Evolutionary conservation across 2,329 filamentous ascomycete genomes (phyloP), one percentile per base, ranked within the genome.

Genomic region (Apiospora arundinis): DNA sequence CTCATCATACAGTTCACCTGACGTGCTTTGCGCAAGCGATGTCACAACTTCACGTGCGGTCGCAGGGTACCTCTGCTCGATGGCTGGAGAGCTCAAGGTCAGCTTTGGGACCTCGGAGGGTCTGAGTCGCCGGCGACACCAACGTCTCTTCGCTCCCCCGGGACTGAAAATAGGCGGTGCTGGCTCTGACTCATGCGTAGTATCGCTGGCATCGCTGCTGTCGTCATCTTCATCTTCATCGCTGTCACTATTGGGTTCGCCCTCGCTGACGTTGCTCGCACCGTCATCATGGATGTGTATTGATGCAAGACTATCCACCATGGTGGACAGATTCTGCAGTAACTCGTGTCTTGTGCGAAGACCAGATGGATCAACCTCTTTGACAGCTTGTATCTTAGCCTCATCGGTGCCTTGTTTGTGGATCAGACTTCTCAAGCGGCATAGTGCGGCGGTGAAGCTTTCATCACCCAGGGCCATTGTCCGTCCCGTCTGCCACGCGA

Each of bases 401-500:
- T 67, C 68, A 2, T 73, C 56, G 32, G 71, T 73, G 0, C 73
- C 69, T 1, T 45, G 37, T 14, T 66, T 46, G 11, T 75, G 72
- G 42, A 80, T 76, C 2, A 32, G 18, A 0, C 46, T 76, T 21
- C 80, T 74, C 25, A 81, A 66, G 28, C 77, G 71, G 6, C 67
- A 67, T 42, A 77, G 45, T 1, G 74, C 72, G 1, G 72, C 49
- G 0, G 69, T 69, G 68, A 76, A 80, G 1, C 25, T 69, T 46
- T 79, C 45, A 69, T 79, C 81, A 0, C 78, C 79, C 0, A 85
- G 72, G 0, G 83, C 85, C 45, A 85, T 67, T 4, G 77, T 78
- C 28, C 79, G 80, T 0, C 85, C 85, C 0, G 85, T 70, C 40
- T 83, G 75, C 85, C 85, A 87, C 0, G 85, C 85, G 0, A 77